Conservation (phyloP, 176 grass and related monocot genomes). For the Bonia amplexicaulis region DNA sequence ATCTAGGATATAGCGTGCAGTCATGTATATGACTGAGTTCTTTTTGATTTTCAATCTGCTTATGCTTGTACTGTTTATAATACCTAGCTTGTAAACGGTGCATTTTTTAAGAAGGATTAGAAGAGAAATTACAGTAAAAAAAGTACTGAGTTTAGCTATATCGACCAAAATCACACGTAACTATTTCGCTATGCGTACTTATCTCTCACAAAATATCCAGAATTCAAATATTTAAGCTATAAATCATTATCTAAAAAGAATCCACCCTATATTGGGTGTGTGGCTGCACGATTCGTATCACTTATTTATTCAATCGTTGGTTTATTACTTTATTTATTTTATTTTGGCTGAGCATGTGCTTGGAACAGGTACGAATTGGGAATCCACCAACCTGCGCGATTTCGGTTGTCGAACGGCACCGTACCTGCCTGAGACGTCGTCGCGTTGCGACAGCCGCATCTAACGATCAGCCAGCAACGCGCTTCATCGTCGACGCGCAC, state of each 20-base stretch:
- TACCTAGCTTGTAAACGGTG: no score
- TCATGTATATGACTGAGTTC: background rate
- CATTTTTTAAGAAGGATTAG: no score
- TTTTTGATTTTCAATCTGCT: no score
- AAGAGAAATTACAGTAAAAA: no score
- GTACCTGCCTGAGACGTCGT: background rate
- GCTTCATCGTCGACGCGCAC: background rate
- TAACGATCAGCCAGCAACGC: background rate
- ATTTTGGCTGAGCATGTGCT: background rate
- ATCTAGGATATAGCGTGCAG: background rate
- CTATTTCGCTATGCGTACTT: no score
- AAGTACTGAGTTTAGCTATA: no score
- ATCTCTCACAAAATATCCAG: no score
- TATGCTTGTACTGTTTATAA: no score
- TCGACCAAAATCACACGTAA: no score
- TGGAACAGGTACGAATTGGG: conserved; percentile 73
- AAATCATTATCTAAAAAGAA: no score
- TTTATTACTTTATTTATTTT: background rate
- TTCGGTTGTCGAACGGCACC: background rate
- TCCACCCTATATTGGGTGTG: background rate
- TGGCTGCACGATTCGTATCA: background rate
- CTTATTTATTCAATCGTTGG: background rate
- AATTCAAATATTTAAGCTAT: no score
- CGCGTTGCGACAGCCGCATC: background rate
- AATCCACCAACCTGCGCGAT: conserved; percentile 45